Evolutionary conservation across 1,284 basidiomycete genomes (phyloP).

Genomic region (Ceratobasidium papillatum): DNA sequence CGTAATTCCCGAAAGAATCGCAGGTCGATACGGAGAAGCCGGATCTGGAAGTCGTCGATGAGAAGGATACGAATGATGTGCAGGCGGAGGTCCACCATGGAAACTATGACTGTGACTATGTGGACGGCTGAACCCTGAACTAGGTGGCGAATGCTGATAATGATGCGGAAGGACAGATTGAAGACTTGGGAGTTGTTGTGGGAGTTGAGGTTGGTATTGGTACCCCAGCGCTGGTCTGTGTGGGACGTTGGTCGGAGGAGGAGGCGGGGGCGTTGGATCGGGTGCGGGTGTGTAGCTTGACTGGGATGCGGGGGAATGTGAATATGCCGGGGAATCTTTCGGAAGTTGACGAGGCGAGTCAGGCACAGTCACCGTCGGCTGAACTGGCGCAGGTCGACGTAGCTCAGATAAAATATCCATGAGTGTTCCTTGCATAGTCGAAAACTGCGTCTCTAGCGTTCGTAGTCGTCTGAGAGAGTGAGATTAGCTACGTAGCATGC

Average conservation of each 20-base stretch:
- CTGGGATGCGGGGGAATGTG: constrained; percentile 8
- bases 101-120: constrained; percentile 1
- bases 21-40: constrained; percentile 20
- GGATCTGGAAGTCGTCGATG: constrained; percentile 17
- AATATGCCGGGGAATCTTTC: constrained; percentile 9
- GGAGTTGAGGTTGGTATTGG: constrained; percentile 5
- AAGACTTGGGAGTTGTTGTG: constrained; percentile 20
- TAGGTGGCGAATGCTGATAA: constrained; percentile 11
- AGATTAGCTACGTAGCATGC: background rate
- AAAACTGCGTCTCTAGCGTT: constrained; percentile 23
- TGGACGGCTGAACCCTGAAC: constrained; percentile 3
- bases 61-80: background rate
- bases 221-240: background rate
- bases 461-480: background rate
- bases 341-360: background rate
- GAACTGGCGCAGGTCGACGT: background rate
- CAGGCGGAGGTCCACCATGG: background rate
- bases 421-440: background rate
- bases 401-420: constrained; percentile 12
- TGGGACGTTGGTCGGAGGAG: constrained; percentile 4
- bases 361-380: background rate
- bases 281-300: background rate
- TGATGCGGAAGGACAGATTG: constrained; percentile 27
- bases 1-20: constrained; percentile 17
- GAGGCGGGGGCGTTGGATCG: background rate